A percentile compares a stretch with the other conserved stretches of the same genome.
These are phyloP conservation scores for Alternaria sp. DNA, from an alignment of 2,329 filamentous ascomycete genomes.

Conservation along the genomic window DNA sequence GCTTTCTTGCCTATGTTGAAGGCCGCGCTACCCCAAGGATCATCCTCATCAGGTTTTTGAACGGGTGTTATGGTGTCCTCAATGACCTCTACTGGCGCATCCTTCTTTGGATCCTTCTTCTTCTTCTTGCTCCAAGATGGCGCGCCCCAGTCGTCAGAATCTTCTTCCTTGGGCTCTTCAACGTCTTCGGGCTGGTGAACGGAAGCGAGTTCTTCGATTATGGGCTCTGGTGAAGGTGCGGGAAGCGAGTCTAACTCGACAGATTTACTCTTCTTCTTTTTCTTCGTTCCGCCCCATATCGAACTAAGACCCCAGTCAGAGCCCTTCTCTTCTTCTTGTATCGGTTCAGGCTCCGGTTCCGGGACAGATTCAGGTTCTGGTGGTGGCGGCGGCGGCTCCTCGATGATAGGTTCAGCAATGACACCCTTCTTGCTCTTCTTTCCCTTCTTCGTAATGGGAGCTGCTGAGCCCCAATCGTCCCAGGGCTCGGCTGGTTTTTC, in stretches of 20 bases:
- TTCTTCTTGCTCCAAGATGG: constrained; percentile 65
- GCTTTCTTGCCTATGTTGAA: constrained; percentile 60
- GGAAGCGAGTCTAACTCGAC: constrained; percentile 47
- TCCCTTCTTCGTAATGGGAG: constrained; percentile 33
- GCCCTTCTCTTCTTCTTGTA: constrained; percentile 44
- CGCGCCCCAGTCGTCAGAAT: constrained; percentile 64
- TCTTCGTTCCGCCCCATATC: constrained; percentile 55
- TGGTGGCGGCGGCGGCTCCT: constrained; percentile 30
- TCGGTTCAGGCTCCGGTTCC: constrained; percentile 37
- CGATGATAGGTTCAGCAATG: constrained; percentile 46
- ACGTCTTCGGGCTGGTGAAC: constrained; percentile 58
- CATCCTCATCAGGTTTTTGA: constrained; percentile 56
- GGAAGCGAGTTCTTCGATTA: constrained; percentile 39
- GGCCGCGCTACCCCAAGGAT: constrained; percentile 49
- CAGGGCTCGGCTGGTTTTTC: constrained; percentile 37
- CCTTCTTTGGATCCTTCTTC: constrained; percentile 51
- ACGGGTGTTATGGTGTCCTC: constrained; percentile 54
- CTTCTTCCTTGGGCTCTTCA: constrained; percentile 60
- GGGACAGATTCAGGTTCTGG: constrained; percentile 32
- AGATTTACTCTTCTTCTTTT: constrained; percentile 57
- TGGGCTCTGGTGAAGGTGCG: constrained; percentile 37
- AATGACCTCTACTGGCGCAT: constrained; percentile 51
- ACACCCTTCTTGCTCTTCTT: constrained; percentile 49
- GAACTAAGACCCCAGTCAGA: constrained; percentile 49
- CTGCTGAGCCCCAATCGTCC: constrained; percentile 38